Conservation (phyloP, 768 basidiomycete genomes). For the Amanita subjunquillea region DNA sequence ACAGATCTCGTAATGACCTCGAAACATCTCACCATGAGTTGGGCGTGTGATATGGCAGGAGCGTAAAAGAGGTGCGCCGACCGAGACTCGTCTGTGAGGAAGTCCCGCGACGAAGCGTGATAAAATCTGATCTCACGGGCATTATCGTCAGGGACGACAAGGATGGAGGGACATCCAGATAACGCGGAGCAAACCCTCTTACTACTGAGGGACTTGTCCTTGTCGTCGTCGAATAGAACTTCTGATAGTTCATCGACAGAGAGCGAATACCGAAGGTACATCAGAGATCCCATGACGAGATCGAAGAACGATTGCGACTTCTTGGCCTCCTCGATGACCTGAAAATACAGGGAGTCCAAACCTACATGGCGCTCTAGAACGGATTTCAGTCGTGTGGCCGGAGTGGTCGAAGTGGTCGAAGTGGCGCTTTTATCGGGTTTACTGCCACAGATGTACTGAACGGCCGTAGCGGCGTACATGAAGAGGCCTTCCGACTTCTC, state of each 20-base stretch:
- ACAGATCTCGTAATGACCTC: background rate
- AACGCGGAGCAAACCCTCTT: background rate
- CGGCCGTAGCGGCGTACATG: constrained; percentile 2
- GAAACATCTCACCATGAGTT: background rate
- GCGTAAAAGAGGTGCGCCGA: constrained; percentile 1
- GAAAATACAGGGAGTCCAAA: constrained; percentile 3
- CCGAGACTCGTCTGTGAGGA: constrained; percentile 2
- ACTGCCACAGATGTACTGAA: constrained; percentile 1
- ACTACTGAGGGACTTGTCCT: background rate
- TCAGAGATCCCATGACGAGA: constrained; percentile 1
- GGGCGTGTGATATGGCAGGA: constrained; percentile 3
- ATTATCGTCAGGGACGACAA: background rate
- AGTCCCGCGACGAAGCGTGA: constrained; percentile 4
- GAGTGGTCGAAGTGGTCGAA: no score
- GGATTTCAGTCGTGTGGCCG: background rate
- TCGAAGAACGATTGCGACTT: background rate
- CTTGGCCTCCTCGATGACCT: constrained; percentile 4
- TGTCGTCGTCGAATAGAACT: background rate
- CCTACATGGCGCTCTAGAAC: constrained; percentile 2
- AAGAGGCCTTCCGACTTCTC: constrained; percentile 5
- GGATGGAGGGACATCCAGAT: background rate
- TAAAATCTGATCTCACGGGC: constrained; percentile 1
- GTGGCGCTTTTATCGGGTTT: background rate
- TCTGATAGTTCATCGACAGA: background rate
- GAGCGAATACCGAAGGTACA: constrained; percentile 5